These are phyloP conservation scores for Sporothrix curviconia DNA, from an alignment of 2,329 filamentous ascomycete species.

Conservation along the genomic window DNA sequence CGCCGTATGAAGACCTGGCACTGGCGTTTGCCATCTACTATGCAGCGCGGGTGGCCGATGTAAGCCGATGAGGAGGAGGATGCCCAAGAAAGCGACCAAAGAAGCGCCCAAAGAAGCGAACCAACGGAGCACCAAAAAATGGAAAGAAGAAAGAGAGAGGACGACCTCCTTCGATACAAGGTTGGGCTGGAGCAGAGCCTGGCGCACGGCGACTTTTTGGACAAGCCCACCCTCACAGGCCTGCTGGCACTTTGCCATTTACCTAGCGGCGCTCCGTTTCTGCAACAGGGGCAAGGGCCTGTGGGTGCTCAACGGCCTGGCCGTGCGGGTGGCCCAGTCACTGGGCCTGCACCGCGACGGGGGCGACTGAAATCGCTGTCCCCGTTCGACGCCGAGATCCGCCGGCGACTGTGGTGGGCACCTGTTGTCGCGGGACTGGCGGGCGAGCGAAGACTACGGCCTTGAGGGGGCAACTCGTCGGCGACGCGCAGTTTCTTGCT, in stretches of 20 bases:
- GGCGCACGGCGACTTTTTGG: slow-evolving; percentile 4
- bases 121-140: background rate
- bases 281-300: background rate
- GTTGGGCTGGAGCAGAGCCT: background rate
- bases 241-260: background rate
- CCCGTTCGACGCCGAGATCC: background rate
- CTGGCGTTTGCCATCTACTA: slow-evolving; percentile 2
- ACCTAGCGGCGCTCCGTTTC: background rate
- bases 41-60: background rate
- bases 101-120: no score
- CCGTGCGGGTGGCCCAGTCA: background rate
- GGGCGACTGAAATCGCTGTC: background rate
- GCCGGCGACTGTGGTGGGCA: slow-evolving; percentile 5
- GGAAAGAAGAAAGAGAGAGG: background rate
- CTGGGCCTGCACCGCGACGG: slow-evolving; percentile 1
- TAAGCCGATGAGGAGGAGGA: background rate
- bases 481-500: background rate
- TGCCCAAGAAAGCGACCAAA: no score
- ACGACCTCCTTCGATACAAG: background rate
- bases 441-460: background rate
- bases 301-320: slow-evolving; percentile 1
- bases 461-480: background rate
- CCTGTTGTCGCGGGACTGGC: background rate
- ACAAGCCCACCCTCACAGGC: background rate
- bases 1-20: background rate